Evolutionary conservation across 441 rosid species (phyloP), one percentile per base, ranked within the genome.

Genomic region (Populus hybrid): DNA sequence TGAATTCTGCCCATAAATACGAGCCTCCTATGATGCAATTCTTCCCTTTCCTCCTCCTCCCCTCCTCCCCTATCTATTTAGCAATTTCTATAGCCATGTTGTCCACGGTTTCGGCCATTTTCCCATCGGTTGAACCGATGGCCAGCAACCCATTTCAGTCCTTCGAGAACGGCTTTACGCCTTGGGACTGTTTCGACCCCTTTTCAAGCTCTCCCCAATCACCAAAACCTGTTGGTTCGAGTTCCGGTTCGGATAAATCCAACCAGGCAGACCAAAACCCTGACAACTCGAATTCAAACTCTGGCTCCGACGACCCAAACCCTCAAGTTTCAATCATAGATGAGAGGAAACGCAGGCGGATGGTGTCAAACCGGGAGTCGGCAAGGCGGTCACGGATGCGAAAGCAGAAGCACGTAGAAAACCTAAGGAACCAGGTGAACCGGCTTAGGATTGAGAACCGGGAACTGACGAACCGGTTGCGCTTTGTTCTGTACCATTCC

Each of bases 21-120:
- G 70, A 81, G 59, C n/a, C 91, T 73, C 89, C 88, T 36, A 79
- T 74, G 78, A 85, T 79, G 90, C 98, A 85, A 75, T 90, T 93
- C 97, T 89, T 91, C 98, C 98, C 98, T 95, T 93, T 91, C 86
- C 89, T 77, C 93, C 91, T 79, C 91, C 91, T 64, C 63, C 30
- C 81, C 80, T 76, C 82, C 85, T 84, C 81, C 76, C 63, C 86
- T 80, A 21, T 82, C 82, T 84, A 71, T 66, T 70, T 36, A 63
- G 24, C 57, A 79, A 69, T 71, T 71, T 81, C 26, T 46, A 34
- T 12, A 7, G 72, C 76, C 83, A 93, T 89, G 95, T 26, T 81
- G 82, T 86, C 93, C 65, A 28, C 90, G 75, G 69, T 82, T 69
- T 89, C 95, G 77, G 82, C 89, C 59, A 14, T 77, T 46, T 74